Percentiles rank a stretch among this genome's conserved stretches.
Conservation (phyloP, 441 rosid species). For the Croton setiger region DNA sequence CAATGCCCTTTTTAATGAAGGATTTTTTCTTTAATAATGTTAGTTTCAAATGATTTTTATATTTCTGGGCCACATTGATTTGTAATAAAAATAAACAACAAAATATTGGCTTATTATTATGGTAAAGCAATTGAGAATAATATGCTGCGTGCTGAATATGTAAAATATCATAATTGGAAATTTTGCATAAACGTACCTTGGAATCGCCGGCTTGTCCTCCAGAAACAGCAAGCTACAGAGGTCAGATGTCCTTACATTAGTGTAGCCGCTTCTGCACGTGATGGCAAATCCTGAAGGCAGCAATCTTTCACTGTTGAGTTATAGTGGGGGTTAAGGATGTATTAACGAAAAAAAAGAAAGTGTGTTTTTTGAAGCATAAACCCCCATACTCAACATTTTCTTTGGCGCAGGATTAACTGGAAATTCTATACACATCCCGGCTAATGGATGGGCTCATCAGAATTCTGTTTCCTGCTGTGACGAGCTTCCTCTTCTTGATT, state of each 20-base stretch:
- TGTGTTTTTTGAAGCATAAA: slow-evolving; percentile 39
- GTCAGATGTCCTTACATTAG: slow-evolving; percentile 10
- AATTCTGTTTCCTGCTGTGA: slow-evolving; percentile 53
- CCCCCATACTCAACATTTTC: slow-evolving; percentile 89
- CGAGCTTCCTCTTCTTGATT: slow-evolving; percentile 65
- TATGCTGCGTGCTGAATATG: neutral
- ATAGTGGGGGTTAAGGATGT: slow-evolving; percentile 52
- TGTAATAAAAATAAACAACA: neutral
- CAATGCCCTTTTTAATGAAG: neutral
- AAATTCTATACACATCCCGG: slow-evolving; percentile 48
- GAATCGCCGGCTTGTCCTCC: slow-evolving; percentile 19
- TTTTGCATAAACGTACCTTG: neutral
- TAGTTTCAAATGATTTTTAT: slow-evolving; percentile 1
- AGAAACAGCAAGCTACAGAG: slow-evolving; percentile 11
- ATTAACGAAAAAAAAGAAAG: slow-evolving; percentile 34
- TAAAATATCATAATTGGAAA: neutral
- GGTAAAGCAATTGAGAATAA: neutral
- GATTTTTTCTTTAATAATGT: neutral
- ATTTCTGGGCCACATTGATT: neutral
- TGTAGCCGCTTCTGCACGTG: slow-evolving; percentile 13
- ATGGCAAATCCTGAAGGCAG: slow-evolving; percentile 15
- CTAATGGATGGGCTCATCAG: slow-evolving; percentile 63
- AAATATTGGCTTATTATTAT: neutral
- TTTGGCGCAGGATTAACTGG: slow-evolving; percentile 95
- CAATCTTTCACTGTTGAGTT: slow-evolving; percentile 46